Conservation (phyloP, 768 basidiomycete genomes). For the Termitomyces sp. region DNA sequence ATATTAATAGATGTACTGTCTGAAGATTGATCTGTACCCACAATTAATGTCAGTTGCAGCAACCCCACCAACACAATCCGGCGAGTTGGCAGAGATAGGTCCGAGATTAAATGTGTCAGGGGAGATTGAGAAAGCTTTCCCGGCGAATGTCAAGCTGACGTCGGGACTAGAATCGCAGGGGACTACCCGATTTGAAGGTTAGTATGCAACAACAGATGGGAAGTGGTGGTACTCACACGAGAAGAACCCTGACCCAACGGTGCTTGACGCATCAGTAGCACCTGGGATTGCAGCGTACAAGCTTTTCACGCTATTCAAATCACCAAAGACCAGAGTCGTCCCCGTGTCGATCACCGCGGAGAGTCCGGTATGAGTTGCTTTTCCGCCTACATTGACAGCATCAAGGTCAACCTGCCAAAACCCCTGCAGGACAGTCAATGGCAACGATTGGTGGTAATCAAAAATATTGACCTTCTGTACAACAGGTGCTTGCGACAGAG, state of each 20-base stretch:
- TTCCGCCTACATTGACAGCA: slow-evolving; percentile 27
- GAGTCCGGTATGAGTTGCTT: slow-evolving; percentile 17
- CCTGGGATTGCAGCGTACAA: slow-evolving; percentile 33
- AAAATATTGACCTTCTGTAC: slow-evolving; percentile 24
- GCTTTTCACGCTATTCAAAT: slow-evolving; percentile 22
- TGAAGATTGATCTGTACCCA: background rate
- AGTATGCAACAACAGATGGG: background rate
- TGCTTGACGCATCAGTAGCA: slow-evolving; percentile 24
- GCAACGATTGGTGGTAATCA: too few relatives aligned
- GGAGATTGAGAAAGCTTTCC: slow-evolving; percentile 41
- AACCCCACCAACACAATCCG: slow-evolving; percentile 50
- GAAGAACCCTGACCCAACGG: slow-evolving; percentile 28
- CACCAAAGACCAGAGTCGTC: slow-evolving; percentile 39
- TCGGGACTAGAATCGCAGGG: slow-evolving; percentile 27
- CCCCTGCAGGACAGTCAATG: slow-evolving; percentile 18
- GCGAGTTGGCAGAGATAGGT: slow-evolving; percentile 45
- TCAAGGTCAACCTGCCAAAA: slow-evolving; percentile 35
- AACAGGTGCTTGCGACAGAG: slow-evolving; percentile 38
- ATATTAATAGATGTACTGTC: background rate
- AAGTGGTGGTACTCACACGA: slow-evolving; percentile 19
- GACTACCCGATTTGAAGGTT: slow-evolving; percentile 16
- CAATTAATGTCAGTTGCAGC: slow-evolving; percentile 14
- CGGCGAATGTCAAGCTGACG: slow-evolving; percentile 38
- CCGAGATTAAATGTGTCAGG: slow-evolving; percentile 43
- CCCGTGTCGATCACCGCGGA: slow-evolving; percentile 41